phyloP scores from a whole-genome alignment of 768 basidiomycete genomes.

The Trametes elegans region DNA sequence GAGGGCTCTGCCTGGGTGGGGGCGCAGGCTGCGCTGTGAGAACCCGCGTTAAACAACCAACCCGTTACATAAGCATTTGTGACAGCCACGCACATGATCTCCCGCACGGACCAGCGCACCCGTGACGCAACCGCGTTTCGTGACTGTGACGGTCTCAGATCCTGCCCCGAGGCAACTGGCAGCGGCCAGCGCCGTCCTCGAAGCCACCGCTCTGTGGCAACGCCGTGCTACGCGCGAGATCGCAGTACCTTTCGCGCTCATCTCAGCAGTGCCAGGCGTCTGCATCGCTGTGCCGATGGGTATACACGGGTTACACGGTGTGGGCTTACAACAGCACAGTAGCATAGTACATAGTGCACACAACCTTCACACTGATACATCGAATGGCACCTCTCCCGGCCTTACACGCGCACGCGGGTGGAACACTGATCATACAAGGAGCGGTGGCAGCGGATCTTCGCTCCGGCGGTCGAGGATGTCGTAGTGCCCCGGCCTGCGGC shows the following conservation, averaged over 20 bases:
- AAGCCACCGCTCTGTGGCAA: not conserved
- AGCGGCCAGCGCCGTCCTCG: not conserved
- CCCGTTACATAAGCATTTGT: conserved; percentile 20
- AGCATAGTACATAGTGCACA: no score
- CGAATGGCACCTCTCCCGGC: no score
- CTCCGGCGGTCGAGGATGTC: conserved; percentile 56
- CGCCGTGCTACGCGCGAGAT: not conserved
- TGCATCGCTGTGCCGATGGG: not conserved
- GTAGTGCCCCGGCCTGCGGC: conserved; percentile 81
- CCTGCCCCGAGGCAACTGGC: no score
- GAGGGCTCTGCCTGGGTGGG: conserved; percentile 23
- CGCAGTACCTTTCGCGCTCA: conserved; percentile 8
- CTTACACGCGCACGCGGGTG: no score
- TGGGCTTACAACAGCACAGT: not conserved
- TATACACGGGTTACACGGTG: conserved; percentile 1
- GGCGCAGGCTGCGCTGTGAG: conserved; percentile 21
- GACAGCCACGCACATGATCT: conserved; percentile 20
- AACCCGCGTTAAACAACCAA: conserved; percentile 21
- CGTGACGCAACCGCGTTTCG: conserved; percentile 19
- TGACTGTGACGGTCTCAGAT: conserved; percentile 18
- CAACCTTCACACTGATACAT: no score
- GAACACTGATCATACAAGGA: conserved; percentile 13
- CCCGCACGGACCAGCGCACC: conserved; percentile 23
- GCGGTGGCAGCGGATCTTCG: conserved; percentile 23
- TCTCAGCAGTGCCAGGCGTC: not conserved